Conservation (phyloP, 257 asterid species). For the Leonotis leonurus region DNA sequence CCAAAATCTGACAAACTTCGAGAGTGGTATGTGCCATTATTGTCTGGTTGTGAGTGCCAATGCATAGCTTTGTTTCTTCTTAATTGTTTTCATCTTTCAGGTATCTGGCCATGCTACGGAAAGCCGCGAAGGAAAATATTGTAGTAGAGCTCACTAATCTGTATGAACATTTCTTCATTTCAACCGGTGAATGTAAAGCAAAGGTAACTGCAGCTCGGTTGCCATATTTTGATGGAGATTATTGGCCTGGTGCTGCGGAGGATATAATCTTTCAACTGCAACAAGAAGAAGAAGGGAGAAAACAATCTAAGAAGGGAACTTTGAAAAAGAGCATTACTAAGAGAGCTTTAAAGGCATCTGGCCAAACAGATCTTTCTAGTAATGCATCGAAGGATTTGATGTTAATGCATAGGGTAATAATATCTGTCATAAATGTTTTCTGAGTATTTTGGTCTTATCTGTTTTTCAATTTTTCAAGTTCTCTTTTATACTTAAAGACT, state of each 20-base stretch:
- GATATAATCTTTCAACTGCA: constrained; percentile 79
- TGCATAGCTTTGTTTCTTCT: constrained; percentile 11
- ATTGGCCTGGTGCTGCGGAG: constrained; percentile 99
- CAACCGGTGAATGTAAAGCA: constrained; percentile 83
- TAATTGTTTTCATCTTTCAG: constrained; percentile 36
- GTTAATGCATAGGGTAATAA: constrained; percentile 82
- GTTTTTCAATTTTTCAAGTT: too few species aligned
- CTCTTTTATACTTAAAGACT: neutral
- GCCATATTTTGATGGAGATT: constrained; percentile 98
- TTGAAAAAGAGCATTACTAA: constrained; percentile 71
- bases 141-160: constrained; percentile 88
- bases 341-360: constrained; percentile 90
- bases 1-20: constrained; percentile 98
- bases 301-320: constrained; percentile 62
- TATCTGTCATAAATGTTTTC: neutral
- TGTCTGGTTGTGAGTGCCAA: constrained; percentile 11
- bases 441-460: too few species aligned
- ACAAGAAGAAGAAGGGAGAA: constrained; percentile 92
- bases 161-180: constrained; percentile 75
- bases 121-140: constrained; percentile 71
- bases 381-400: constrained; percentile 86
- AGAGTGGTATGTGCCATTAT: constrained; percentile 64
- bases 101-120: constrained; percentile 88
- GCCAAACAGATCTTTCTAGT: constrained; percentile 92
- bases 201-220: constrained; percentile 92